These are phyloP conservation scores for Elongisporangium prolatum DNA, from an alignment of 352 stramenopile species.

Conservation along the genomic window DNA sequence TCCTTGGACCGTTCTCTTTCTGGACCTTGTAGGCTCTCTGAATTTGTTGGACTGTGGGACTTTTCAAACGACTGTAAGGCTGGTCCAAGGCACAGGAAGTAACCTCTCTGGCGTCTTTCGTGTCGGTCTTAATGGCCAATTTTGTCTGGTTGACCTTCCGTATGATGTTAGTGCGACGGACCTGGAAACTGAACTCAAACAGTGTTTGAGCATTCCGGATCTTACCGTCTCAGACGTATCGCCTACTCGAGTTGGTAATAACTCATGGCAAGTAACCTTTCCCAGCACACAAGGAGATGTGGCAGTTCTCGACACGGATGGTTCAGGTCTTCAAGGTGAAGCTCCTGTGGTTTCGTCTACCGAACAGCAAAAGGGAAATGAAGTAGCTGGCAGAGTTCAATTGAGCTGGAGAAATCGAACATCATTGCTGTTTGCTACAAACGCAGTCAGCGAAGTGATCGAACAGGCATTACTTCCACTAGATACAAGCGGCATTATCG, in stretches of 20 bases:
- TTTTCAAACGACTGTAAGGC: conserved; percentile 27
- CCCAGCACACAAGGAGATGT: conserved; percentile 22
- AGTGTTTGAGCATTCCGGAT: conserved; percentile 10
- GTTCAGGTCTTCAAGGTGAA: conserved; percentile 18
- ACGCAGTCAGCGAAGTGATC: conserved; percentile 14
- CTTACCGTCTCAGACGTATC: conserved; percentile 19
- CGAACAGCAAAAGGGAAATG: conserved; percentile 24
- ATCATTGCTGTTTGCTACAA: conserved; percentile 18
- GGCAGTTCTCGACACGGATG: conserved; percentile 15
- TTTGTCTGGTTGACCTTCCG: conserved; percentile 17
- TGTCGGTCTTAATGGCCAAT: conserved; percentile 20
- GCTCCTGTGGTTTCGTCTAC: conserved; percentile 9
- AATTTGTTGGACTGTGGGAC: conserved; percentile 27
- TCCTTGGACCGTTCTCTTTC: conserved; percentile 35
- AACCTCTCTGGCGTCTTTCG: conserved; percentile 26
- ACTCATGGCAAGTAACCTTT: conserved; percentile 45
- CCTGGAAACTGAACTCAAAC: conserved; percentile 28
- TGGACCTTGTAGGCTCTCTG: conserved; percentile 37
- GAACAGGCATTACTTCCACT: conserved; percentile 8
- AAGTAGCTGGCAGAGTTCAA: conserved; percentile 20
- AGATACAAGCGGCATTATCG: neutral
- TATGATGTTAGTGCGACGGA: conserved; percentile 19
- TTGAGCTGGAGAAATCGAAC: conserved; percentile 7
- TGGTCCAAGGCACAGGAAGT: conserved; percentile 29
- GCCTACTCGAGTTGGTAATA: conserved; percentile 21